phyloP scores from a whole-genome alignment of 2,329 filamentous ascomycete genomes.

The Podosphaera leucotricha region DNA sequence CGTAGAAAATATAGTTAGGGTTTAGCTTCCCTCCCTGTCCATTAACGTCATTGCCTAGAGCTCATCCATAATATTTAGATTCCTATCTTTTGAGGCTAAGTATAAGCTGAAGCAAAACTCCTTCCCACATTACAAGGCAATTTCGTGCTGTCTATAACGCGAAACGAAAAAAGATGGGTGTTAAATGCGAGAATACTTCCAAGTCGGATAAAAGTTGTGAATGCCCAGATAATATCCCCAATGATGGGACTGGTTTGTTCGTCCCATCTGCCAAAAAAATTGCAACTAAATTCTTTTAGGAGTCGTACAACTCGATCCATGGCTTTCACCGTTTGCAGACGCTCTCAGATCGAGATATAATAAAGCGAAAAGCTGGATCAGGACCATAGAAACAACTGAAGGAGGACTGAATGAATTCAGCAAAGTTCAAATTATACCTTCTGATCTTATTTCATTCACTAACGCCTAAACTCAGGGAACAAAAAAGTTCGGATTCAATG shows the following conservation, averaged over 20 bases:
- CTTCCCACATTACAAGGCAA: too few relatives aligned
- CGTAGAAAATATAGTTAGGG: too few relatives aligned
- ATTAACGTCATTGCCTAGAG: too few relatives aligned
- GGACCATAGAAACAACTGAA: slow-evolving; percentile 58
- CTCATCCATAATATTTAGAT: too few relatives aligned
- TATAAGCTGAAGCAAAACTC: too few relatives aligned
- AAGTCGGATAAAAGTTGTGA: slow-evolving; percentile 15
- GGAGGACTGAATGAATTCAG: slow-evolving; percentile 85
- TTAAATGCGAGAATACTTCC: slow-evolving; percentile 10
- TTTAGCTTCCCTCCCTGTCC: too few relatives aligned
- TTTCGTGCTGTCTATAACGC: too few relatives aligned
- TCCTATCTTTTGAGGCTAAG: too few relatives aligned
- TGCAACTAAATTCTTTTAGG: slow-evolving; percentile 26
- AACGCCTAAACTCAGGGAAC: slow-evolving; percentile 40
- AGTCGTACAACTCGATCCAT: slow-evolving; percentile 70
- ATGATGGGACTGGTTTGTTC: slow-evolving; percentile 46
- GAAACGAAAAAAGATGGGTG: slow-evolving; percentile 13
- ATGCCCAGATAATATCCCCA: slow-evolving; percentile 28
- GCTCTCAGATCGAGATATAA: slow-evolving; percentile 52
- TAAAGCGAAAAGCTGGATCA: slow-evolving; percentile 70
- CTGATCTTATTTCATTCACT: slow-evolving; percentile 3
- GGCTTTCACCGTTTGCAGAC: slow-evolving; percentile 65
- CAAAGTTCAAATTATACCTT: slow-evolving; percentile 27
- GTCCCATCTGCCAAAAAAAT: not conserved
- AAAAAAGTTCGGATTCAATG: slow-evolving; percentile 69